These are phyloP conservation scores for Nakazawaea siamensis DNA, from an alignment of 805 yeast genomes.

Conservation along the genomic window DNA sequence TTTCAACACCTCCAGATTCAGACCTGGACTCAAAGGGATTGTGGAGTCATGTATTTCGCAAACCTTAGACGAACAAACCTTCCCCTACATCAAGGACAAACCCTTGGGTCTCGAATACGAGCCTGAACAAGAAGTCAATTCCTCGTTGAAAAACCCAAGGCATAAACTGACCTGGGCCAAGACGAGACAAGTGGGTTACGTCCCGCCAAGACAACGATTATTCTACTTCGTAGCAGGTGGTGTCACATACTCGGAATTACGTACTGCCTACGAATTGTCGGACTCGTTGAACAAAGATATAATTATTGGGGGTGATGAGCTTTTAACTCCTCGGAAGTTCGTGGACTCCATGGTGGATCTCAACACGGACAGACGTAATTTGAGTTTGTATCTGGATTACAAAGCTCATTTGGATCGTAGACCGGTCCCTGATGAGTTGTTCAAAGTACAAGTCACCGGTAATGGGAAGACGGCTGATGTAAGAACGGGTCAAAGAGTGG, in stretches of 20 bases:
- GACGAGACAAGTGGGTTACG: constrained; percentile 11
- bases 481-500: constrained; percentile 12
- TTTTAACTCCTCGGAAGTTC: constrained; percentile 44
- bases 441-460: constrained; percentile 21
- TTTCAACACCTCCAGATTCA: constrained; percentile 63
- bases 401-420: constrained; percentile 19
- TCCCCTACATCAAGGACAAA: constrained; percentile 72
- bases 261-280: constrained; percentile 67
- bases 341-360: constrained; percentile 29
- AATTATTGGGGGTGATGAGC: constrained; percentile 72
- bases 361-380: constrained; percentile 26
- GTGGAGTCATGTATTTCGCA: constrained; percentile 42
- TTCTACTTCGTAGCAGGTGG: constrained; percentile 89
- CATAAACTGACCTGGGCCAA: constrained; percentile 77
- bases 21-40: constrained; percentile 59
- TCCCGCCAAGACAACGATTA: constrained; percentile 49
- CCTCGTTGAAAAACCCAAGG: constrained; percentile 59
- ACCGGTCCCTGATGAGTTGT: constrained; percentile 33
- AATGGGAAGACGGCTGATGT: constrained; percentile 9
- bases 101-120: constrained; percentile 41
- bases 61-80: constrained; percentile 46
- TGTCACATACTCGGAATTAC: constrained; percentile 70
- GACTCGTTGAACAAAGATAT: constrained; percentile 59
- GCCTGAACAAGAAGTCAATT: constrained; percentile 15
- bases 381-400: constrained; percentile 32